Base-by-base conservation (phyloP, 441 rosid genomes). In the Populus hybrid region DNA sequence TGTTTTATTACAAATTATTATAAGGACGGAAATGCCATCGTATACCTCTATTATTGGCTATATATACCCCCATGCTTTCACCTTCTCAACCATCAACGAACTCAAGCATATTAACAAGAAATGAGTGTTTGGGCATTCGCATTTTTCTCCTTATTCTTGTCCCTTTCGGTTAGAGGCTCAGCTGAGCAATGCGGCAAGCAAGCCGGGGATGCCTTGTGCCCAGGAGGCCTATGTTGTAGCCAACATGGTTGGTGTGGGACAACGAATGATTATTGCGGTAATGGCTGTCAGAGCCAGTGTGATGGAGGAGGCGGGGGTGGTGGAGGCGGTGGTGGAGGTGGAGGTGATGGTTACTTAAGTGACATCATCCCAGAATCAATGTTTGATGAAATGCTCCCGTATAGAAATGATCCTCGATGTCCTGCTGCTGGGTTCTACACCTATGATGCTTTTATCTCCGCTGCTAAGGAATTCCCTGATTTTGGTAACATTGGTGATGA, bases 251-350 rank as follows among this genome's bases (percentile, higher is more conserved):
- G 87, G 84, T 90, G 92, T 57, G 93, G 91, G 24, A 0, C 63
- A 46, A 83, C 88, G 0, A 70, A 67, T 30, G 64, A 38, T 0
- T 86, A 88, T 69, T 89, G 92, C 74, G 80, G 81, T 14, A 2
- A 11, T 2, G 90, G 86, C 67, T 89, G 94, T 84, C 89, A 88
- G 74, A 90, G 92, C 71, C 88, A 87, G 75, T 90, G 94, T 57
- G 67, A 75, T 40, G 69, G 42, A 2, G 42, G 42, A 10, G 42
- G 11, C 0, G 42, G 81, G 0, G 67, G 76, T 0, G 85, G 82
- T 3, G 80, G 89, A 9, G 75, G 83, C 3, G 86, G 87, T 0
- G 88, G 71, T 38, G 42, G 42, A 0, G 40, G 10, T 36, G 40
- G 42, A 9, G 42, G 3, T 38, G 42, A 38, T 38, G 42, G 42